Conservation (phyloP, 768 basidiomycete species). For the Tulasnella sp. region DNA sequence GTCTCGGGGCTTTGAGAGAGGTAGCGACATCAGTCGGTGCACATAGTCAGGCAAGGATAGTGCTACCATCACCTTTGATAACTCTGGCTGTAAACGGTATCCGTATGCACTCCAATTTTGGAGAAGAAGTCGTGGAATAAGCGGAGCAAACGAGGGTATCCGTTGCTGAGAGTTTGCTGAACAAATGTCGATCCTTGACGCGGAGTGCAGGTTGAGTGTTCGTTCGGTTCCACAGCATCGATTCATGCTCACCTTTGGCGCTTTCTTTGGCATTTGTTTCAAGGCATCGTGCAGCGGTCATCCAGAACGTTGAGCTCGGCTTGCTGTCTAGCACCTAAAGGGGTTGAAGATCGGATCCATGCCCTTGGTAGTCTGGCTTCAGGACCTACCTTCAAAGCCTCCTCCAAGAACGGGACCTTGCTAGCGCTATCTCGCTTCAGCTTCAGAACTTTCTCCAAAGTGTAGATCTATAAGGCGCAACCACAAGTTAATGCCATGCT, state of each 20-base stretch:
- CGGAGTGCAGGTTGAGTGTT: not conserved
- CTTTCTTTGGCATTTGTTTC: slow-evolving; percentile 81
- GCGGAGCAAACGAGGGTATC: slow-evolving; percentile 82
- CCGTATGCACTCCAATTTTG: slow-evolving; percentile 91
- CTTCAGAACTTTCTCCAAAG: slow-evolving; percentile 87
- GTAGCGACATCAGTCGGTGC: slow-evolving; percentile 35
- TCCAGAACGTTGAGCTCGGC: slow-evolving; percentile 91
- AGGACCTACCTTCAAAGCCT: slow-evolving; percentile 78
- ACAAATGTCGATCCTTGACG: slow-evolving; percentile 78
- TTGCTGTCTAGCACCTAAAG: slow-evolving; percentile 77
- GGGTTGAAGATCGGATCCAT: not conserved
- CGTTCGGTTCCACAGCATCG: not conserved
- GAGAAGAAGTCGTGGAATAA: slow-evolving; percentile 97
- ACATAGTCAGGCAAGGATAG: not conserved
- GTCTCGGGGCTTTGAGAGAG: slow-evolving; percentile 74
- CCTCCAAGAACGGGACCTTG: slow-evolving; percentile 79
- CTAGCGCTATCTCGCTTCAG: slow-evolving; percentile 80
- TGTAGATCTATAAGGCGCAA: slow-evolving; percentile 64
- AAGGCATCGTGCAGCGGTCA: slow-evolving; percentile 67
- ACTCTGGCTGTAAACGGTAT: slow-evolving; percentile 79
- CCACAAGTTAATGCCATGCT: not conserved
- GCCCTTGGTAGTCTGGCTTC: not conserved
- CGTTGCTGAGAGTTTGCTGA: slow-evolving; percentile 80
- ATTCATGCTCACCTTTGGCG: slow-evolving; percentile 55
- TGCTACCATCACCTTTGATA: slow-evolving; percentile 65